Conservation (phyloP, 2,329 filamentous ascomycete species). For the Penicillium palitans region DNA sequence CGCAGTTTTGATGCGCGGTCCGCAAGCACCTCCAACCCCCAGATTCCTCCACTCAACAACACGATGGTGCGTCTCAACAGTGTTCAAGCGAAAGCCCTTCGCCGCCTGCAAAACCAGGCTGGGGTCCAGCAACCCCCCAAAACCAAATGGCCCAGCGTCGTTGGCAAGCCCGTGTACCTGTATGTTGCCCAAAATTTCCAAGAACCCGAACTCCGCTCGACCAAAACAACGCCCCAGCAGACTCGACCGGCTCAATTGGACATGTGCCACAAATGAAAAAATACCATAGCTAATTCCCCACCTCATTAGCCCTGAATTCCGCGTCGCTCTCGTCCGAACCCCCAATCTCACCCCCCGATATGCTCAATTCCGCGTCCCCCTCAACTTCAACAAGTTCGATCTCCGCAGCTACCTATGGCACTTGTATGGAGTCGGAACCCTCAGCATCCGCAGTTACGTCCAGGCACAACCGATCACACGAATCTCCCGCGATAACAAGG, state of each 20-base stretch:
- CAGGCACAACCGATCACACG: conserved; percentile 65
- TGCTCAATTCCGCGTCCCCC: conserved; percentile 86
- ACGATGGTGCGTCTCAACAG: conserved; percentile 12
- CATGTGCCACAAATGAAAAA: neutral
- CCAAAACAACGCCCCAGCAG: neutral
- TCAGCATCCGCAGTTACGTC: conserved; percentile 76
- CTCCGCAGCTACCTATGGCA: conserved; percentile 92
- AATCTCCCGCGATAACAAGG: conserved; percentile 34
- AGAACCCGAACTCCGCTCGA: neutral
- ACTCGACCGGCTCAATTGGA: neutral
- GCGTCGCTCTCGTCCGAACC: conserved; percentile 74
- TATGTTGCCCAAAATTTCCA: conserved; percentile 40
- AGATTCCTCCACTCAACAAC: conserved; percentile 12
- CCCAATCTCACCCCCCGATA: conserved; percentile 72
- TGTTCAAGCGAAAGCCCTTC: conserved; percentile 1
- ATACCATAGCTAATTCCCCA: neutral
- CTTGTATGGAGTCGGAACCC: conserved; percentile 73
- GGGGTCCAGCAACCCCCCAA: neutral
- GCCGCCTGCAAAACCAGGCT: conserved; percentile 6
- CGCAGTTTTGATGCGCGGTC: conserved; percentile 11
- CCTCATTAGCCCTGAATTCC: conserved; percentile 70
- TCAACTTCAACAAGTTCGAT: conserved; percentile 94
- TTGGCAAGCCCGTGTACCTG: conserved; percentile 56
- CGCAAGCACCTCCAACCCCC: conserved; percentile 3
- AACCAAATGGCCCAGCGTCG: conserved; percentile 20